Conservation (phyloP, 192 early-diverging fungal genomes). For the Dissophora globulifera region DNA sequence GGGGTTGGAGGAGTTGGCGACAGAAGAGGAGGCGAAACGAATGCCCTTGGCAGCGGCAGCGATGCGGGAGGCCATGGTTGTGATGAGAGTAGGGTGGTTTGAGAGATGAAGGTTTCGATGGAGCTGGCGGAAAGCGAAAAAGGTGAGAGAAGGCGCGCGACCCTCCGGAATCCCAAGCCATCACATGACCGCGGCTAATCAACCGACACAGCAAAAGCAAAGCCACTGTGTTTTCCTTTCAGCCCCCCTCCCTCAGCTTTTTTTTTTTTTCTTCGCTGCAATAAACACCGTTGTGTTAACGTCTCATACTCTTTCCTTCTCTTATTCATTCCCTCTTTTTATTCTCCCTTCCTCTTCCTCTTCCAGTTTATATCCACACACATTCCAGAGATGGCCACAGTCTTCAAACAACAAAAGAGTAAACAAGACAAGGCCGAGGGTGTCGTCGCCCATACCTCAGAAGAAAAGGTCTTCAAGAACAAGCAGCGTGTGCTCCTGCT, state of each 20-base stretch:
- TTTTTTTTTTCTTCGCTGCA: too few relatives aligned
- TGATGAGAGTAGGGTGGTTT: too few relatives aligned
- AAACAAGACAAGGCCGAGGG: slow-evolving; percentile 45
- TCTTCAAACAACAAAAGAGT: slow-evolving; percentile 46
- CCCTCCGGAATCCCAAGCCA: too few relatives aligned
- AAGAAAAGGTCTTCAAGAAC: slow-evolving; percentile 73
- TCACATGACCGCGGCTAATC: too few relatives aligned
- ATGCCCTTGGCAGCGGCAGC: slow-evolving; percentile 50
- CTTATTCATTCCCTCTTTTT: too few relatives aligned
- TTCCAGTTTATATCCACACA: background rate
- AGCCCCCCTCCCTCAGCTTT: too few relatives aligned
- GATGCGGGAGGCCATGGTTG: slow-evolving; percentile 46
- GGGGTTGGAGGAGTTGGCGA: slow-evolving; percentile 34
- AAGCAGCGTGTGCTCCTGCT: slow-evolving; percentile 92
- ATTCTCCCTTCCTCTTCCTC: background rate
- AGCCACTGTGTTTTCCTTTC: too few relatives aligned
- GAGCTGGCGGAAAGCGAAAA: too few relatives aligned
- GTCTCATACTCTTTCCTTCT: background rate
- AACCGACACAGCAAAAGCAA: too few relatives aligned
- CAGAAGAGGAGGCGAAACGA: slow-evolving; percentile 40
- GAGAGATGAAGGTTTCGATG: too few relatives aligned
- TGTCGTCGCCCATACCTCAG: slow-evolving; percentile 24
- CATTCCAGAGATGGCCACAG: slow-evolving; percentile 39
- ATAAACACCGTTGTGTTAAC: too few relatives aligned
- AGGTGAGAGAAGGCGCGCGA: too few relatives aligned